These are phyloP conservation scores for Striga hermonthica DNA, from an alignment of 305 asterid species.

Conservation along the genomic window DNA sequence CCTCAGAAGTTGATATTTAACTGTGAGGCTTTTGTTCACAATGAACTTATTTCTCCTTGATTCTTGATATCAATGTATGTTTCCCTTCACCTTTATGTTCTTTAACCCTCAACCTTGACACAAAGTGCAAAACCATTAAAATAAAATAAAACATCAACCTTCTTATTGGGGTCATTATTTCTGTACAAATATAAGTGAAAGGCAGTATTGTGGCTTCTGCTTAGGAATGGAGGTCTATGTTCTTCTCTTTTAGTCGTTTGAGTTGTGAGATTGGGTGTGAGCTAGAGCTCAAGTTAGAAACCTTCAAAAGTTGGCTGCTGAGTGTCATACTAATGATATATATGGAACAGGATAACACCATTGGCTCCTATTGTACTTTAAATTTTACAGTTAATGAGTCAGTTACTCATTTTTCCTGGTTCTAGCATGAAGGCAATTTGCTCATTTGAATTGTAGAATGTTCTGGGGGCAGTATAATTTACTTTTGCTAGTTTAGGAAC, in stretches of 20 bases:
- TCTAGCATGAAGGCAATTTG: background rate
- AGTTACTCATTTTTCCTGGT: background rate
- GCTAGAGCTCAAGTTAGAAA: background rate
- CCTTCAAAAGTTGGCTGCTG: background rate
- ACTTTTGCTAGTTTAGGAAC: constrained; percentile 8
- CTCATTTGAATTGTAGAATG: background rate
- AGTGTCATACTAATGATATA: background rate
- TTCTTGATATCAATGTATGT: too few species aligned
- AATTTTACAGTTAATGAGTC: background rate
- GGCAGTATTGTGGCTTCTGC: too few species aligned
- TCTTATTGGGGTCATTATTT: too few species aligned
- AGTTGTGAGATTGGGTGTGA: background rate
- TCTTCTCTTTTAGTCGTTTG: background rate
- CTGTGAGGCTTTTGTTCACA: background rate
- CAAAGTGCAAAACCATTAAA: too few species aligned
- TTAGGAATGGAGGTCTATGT: background rate
- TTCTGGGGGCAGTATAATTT: constrained; percentile 2
- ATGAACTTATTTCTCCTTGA: background rate
- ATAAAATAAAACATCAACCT: too few species aligned
- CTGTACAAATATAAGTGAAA: too few species aligned
- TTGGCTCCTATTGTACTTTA: background rate
- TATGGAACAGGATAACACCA: background rate
- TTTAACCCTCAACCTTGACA: too few species aligned
- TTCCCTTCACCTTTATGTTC: too few species aligned
- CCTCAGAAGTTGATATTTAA: background rate